Percentiles rank a stretch among this genome's conserved stretches.
Evolutionary conservation across 139 green algal genomes (phyloP).

Genomic region (Gonium pectorale): DNA sequence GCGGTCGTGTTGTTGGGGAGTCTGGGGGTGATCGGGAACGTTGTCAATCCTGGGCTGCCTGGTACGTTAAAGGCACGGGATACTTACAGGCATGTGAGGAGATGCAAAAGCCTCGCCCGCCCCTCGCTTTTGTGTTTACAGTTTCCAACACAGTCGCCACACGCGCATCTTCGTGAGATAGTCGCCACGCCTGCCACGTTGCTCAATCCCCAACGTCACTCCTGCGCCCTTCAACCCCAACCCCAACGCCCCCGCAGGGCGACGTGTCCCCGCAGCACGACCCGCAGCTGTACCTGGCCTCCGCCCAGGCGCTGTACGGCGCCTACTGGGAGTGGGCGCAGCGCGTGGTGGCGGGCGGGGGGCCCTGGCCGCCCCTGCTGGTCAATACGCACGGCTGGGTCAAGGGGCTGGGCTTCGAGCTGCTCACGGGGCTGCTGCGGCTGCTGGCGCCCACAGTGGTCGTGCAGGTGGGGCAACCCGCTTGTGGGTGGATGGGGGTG

Average conservation of each 20-base stretch:
- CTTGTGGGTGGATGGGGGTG: no score
- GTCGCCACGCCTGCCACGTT: no score
- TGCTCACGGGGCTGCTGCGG: slow-evolving; percentile 70
- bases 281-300: slow-evolving; percentile 71
- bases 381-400: slow-evolving; percentile 92
- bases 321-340: slow-evolving; percentile 32
- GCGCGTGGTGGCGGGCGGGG: neutral
- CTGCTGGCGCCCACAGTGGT: slow-evolving; percentile 59
- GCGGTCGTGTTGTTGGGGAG: no score
- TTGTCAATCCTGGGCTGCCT: no score
- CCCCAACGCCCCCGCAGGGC: slow-evolving; percentile 62
- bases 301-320: slow-evolving; percentile 63
- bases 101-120: no score
- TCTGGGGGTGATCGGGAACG: no score
- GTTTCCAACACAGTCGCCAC: no score
- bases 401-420: slow-evolving; percentile 83
- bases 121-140: no score
- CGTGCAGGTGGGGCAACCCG: neutral
- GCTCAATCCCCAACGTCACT: no score
- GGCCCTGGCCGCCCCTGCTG: slow-evolving; percentile 70
- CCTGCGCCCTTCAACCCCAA: neutral
- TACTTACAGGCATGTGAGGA: no score
- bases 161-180: no score
- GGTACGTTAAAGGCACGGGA: no score
- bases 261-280: slow-evolving; percentile 77